Base-by-base conservation (phyloP, 495 filamentous ascomycete species). In the Hypoxylon subgilvum region DNA sequence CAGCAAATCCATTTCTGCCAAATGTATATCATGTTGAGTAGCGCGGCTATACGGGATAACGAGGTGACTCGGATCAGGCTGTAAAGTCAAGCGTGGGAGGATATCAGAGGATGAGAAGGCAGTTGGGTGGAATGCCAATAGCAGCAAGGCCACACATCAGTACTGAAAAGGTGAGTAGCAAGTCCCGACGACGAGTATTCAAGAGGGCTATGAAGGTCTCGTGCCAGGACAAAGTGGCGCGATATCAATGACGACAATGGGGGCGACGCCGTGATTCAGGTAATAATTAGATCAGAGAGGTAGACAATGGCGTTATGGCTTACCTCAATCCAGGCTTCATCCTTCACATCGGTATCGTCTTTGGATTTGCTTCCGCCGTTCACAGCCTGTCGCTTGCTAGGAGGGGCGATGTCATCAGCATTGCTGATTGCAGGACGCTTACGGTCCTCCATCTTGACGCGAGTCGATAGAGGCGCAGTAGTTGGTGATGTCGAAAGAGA, bases 381-480 rank as follows among this genome's bases (percentile, higher is more conserved):
- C 14, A 89, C 78, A 7, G 88, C 88, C 73, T 93, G 90, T 71
- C 90, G 86, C 82, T 96, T 96, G 67, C 81, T 84, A 6, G 91
- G 90, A 34, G 91, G 92, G 52, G 87, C 89, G 57, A 85, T 78
- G 42, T 93, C 89, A 73, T 92, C 91, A 69, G 83, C 76, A 63
- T 85, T 87, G 69, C 79, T 76, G 48, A 84, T 77, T 59, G 90
- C 88, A 64, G 90, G 86, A 84, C 91, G 85, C 81, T 96, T 96
- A 84, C 92, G 90, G 80, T 96, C 91, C 80, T 96, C 92, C 92
- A 96, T 96, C 83, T 91, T 96, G 83, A 86, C 79, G 74, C 77
- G 71, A 71, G 74, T 74, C 72, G 79, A 77, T 69, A 85, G 82
- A 81, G 88, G 82, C 79, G 79, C 75, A 75, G 87, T 80, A 73